A percentile compares a stretch with the other conserved stretches of the same genome.
phyloP scores from a whole-genome alignment of 2,329 filamentous ascomycete genomes.

The Ceratocystis colombiana region DNA sequence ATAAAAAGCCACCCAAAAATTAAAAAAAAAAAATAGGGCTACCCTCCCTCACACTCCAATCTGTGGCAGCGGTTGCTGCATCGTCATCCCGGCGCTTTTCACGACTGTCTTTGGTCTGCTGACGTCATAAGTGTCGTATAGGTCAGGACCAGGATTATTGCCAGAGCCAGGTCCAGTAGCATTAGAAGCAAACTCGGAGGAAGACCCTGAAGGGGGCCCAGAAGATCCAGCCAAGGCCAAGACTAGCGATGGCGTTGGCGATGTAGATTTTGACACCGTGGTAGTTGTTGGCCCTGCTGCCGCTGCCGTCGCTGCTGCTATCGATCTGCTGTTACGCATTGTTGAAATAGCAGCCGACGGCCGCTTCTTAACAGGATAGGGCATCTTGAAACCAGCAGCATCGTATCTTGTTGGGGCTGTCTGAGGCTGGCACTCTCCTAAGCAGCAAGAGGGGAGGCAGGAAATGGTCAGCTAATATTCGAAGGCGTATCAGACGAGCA shows the following conservation, averaged over 20 bases:
- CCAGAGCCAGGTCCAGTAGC: background rate
- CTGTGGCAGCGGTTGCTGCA: conserved; percentile 6
- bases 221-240: background rate
- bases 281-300: background rate
- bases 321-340: background rate
- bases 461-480: background rate
- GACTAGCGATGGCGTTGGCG: too few relatives aligned
- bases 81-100: background rate
- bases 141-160: background rate
- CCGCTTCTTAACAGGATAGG: background rate
- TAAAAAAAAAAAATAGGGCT: background rate
- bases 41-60: background rate
- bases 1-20: background rate
- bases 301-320: background rate
- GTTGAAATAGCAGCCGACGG: background rate
- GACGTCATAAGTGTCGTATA: background rate
- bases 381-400: conserved; percentile 4
- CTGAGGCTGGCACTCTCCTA: conserved; percentile 4
- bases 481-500: too few relatives aligned
- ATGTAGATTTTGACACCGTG: background rate
- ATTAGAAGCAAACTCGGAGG: background rate
- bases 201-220: background rate
- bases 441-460: background rate
- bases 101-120: background rate
- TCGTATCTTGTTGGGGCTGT: background rate